Conservation (phyloP, 805 yeast genomes). For the Pichia sporocuriosa region DNA sequence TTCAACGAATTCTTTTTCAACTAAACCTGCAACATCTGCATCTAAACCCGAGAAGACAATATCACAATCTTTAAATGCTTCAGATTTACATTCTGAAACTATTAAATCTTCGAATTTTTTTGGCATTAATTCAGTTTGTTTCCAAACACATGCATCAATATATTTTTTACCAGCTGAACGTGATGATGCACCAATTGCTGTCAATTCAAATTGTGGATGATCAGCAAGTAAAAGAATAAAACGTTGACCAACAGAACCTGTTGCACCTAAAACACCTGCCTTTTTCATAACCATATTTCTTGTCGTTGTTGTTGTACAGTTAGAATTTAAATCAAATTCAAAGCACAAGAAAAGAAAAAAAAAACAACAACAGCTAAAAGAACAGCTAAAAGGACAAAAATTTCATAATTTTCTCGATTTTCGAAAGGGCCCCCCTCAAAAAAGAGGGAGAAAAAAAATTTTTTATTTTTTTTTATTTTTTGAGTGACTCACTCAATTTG, state of each 20-base stretch:
- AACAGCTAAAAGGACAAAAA: too few species aligned
- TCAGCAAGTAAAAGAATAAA: slow-evolving; percentile 76
- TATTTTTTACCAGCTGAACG: slow-evolving; percentile 91
- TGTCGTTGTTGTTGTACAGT: background rate
- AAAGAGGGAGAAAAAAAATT: too few species aligned
- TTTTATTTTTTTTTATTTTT: too few species aligned
- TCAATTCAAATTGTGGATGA: slow-evolving; percentile 85
- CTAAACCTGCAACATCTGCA: slow-evolving; percentile 86
- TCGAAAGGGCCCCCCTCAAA: too few species aligned
- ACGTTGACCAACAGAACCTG: slow-evolving; percentile 97
- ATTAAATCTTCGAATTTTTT: slow-evolving; percentile 50
- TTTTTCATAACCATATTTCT: slow-evolving; percentile 28
- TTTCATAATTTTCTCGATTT: too few species aligned
- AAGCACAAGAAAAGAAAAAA: too few species aligned
- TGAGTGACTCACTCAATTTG: too few species aligned
- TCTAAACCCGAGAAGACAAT: slow-evolving; percentile 93
- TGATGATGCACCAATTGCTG: slow-evolving; percentile 84
- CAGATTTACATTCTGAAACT: slow-evolving; percentile 74
- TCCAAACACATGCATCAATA: slow-evolving; percentile 85
- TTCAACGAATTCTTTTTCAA: slow-evolving; percentile 78
- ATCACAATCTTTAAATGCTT: slow-evolving; percentile 80
- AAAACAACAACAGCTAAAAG: too few species aligned
- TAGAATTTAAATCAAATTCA: too few species aligned
- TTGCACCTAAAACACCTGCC: slow-evolving; percentile 94
- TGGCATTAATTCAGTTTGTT: slow-evolving; percentile 83